A percentile compares a stretch with the other conserved stretches of the same genome.
Evolutionary conservation across 352 stramenopile genomes (phyloP).

Genomic region (Globisporangium cederbergense): DNA sequence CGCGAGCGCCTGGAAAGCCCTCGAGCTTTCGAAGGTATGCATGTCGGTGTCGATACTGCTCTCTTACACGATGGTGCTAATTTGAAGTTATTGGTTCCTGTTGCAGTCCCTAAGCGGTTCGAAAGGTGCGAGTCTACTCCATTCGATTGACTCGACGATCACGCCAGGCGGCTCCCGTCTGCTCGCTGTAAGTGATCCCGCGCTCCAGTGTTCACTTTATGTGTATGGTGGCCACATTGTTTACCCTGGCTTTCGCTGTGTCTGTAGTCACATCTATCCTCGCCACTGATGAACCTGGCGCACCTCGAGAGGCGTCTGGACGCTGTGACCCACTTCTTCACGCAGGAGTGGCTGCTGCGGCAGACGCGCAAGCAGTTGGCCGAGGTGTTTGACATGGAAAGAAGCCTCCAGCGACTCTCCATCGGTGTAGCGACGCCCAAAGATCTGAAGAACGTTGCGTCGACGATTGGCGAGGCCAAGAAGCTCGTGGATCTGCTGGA

Average conservation of each 20-base stretch:
- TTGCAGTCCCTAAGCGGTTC: constrained; percentile 38
- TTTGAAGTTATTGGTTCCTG: background rate
- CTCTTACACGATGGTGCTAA: background rate
- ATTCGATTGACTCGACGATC: constrained; percentile 61
- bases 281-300: constrained; percentile 57
- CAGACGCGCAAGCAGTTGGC: constrained; percentile 45
- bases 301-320: constrained; percentile 47
- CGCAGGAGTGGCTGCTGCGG: constrained; percentile 44
- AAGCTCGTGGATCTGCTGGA: constrained; percentile 31
- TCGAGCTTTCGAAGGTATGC: constrained; percentile 56
- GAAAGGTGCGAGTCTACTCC: constrained; percentile 60
- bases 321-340: constrained; percentile 48
- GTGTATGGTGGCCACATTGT: too few species aligned
- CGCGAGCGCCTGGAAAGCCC: constrained; percentile 60
- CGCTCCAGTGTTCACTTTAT: too few species aligned
- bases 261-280: constrained; percentile 52
- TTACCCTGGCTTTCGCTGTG: background rate
- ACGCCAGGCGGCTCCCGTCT: constrained; percentile 63
- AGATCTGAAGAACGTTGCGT: constrained; percentile 64
- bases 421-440: constrained; percentile 59
- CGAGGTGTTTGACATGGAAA: constrained; percentile 69
- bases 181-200: constrained; percentile 47
- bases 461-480: constrained; percentile 49
- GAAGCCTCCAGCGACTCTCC: constrained; percentile 64
- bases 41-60: background rate